Base-by-base conservation (phyloP, 768 basidiomycete species). In the Brasilioporus rufonigricans region DNA sequence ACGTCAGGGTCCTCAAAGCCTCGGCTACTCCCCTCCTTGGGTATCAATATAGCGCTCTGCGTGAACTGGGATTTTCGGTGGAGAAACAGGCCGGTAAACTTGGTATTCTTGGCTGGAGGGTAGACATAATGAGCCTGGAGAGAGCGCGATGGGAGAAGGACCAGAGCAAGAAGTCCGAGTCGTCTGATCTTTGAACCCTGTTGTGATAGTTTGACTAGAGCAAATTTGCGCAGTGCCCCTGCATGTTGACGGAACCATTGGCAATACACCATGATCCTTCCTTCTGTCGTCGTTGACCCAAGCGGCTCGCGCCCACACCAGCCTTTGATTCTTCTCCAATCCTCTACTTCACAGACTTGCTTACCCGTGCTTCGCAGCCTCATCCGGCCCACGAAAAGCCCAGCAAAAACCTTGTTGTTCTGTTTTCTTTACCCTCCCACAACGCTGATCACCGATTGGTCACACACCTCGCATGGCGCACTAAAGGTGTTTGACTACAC, bases 71-170 rank as follows among this genome's bases (percentile, higher is more conserved):
- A 14, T 91, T 91, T 57, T 53, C 52, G 36, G 67, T 76, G 13
- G 78, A 79, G 38, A 73, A 76, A 46, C 67, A 74, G 47, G 70
- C 68, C 12, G 74, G 71, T 43, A 78, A 62, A 35, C 62, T 83
- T n/a, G 87, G 87, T 2, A 56, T 88, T 7, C 69, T 81, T 27
- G 64, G 74, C 33, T 89, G 88, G 88, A 80, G 77, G 58, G 61
- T 81, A 31, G 75, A 73, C 13, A 64, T 66, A 49, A 67, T 78
- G 57, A 70, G 65, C 5, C 61, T 88, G 60, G 70, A 74, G 40
- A 80, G 76, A 65, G 60, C 67, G 31, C 70, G 62, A 19, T 86
- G 84, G 85, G 70, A 75, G 56, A 73, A 60, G 53, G 62, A 58
- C 35, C 60, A 50, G 54, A 52, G 38, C 46, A 59, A 61, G 38